phyloP scores from a whole-genome alignment of 2,329 filamentous ascomycete genomes.

The Arthroderma uncinatum region DNA sequence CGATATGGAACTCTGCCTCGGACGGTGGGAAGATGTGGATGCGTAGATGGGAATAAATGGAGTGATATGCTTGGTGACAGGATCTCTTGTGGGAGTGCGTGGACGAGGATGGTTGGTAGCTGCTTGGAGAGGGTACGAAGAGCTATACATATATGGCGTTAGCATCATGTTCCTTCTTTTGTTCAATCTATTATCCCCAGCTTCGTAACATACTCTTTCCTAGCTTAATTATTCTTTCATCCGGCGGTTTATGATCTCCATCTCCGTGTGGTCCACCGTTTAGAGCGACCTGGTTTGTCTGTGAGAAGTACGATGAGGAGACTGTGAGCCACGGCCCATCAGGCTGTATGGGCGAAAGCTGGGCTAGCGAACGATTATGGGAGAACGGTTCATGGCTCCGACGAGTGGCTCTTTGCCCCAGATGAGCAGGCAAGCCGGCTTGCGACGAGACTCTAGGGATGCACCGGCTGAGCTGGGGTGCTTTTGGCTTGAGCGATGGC shows the following conservation, averaged over 20 bases:
- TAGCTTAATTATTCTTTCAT: constrained; percentile 13
- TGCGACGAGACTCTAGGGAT: background rate
- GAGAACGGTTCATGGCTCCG: constrained; percentile 9
- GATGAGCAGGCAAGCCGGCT: background rate
- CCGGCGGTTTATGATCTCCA: constrained; percentile 10
- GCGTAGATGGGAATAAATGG: constrained; percentile 52
- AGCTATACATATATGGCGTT: constrained; percentile 31
- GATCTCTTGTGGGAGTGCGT: constrained; percentile 51
- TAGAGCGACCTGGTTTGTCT: background rate
- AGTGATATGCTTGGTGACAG: constrained; percentile 52
- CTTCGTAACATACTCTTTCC: constrained; percentile 11
- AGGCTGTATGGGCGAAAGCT: constrained; percentile 27
- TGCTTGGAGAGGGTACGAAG: constrained; percentile 51
- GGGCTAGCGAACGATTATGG: constrained; percentile 25
- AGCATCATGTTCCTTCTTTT: background rate
- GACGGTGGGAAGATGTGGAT: constrained; percentile 68
- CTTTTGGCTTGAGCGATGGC: background rate
- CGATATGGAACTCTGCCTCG: constrained; percentile 82
- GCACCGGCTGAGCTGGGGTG: background rate
- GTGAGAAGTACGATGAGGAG: constrained; percentile 7
- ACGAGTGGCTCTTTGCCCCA: background rate
- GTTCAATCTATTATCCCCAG: background rate
- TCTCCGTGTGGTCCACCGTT: background rate
- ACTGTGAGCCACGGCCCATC: constrained; percentile 27
- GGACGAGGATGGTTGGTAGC: constrained; percentile 49